Evolutionary conservation across 2,329 filamentous ascomycete genomes (phyloP), one percentile per base, ranked within the genome.

Genomic region (Sclerotinia minor): DNA sequence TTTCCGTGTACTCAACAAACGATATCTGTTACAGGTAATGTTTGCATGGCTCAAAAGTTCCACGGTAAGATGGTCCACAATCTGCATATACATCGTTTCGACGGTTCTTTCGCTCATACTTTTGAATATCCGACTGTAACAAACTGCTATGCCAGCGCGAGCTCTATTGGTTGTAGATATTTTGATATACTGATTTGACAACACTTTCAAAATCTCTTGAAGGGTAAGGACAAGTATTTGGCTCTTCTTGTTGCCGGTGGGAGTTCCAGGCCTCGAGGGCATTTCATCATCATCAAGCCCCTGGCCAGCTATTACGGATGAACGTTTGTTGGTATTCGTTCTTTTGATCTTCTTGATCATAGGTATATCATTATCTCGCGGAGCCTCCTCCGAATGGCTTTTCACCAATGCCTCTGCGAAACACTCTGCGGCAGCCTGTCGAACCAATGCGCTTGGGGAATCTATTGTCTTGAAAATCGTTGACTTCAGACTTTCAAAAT

Each of bases 401-500:
- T 94, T 93, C 1, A 95, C 89, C 71, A 99, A 82, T n/a, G 88
- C 87, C 69, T 92, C 88, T 13, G 93, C 91, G 68, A 98, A 83
- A 76, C 92, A 94, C 67, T 92, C 91, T 8, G 93, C 94, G 4
- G 92, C 92, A 2, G 94, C 92, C 78, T 94, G 91, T 69, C 95
- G 87, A 64, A 96, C 92, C 38, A 89, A 84, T 0, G 88, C 80
- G 60, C 89, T 91, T 1, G 87, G 79, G 47, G 89, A 94, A 73
- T 99, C 95, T 69, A 96, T 89, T 0, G 90, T 86, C 79, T 96
- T 98, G 85, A 93, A 95, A 21, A 96, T 81, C 7, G 90, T 87
- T 45, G 85, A 86, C 78, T 94, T 93, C 26, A 98, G 80, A 77
- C 91, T 92, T 73, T 99, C 95, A 75, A 96, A 97, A 76, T 99